Conservation (phyloP, 352 stramenopile genomes). For the Pythium myriotylum region DNA sequence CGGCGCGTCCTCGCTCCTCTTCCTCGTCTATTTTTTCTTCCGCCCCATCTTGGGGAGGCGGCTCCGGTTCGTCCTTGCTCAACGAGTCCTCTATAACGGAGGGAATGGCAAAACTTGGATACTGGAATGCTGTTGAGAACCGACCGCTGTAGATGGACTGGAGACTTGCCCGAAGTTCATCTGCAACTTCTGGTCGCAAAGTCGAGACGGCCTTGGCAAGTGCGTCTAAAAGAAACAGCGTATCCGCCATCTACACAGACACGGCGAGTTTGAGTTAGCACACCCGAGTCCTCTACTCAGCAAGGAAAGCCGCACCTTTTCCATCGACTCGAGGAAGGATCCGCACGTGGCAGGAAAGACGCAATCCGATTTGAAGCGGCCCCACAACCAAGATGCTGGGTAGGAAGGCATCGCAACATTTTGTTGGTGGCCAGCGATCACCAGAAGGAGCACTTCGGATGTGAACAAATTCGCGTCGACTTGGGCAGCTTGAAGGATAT, state of each 20-base stretch:
- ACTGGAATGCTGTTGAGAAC: conserved; percentile 23
- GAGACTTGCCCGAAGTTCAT: conserved; percentile 10
- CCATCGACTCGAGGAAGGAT: conserved; percentile 24
- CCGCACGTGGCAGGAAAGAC: conserved; percentile 16
- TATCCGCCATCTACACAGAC: conserved; percentile 22
- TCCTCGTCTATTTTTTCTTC: conserved; percentile 16
- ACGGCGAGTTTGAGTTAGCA: neutral
- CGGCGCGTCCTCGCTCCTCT: conserved; percentile 22
- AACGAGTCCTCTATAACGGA: neutral
- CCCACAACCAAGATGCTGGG: conserved; percentile 1
- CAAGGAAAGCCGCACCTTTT: conserved; percentile 25
- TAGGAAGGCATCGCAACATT: conserved; percentile 12
- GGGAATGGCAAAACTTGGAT: conserved; percentile 18
- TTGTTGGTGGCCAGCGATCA: conserved; percentile 47
- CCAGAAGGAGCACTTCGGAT: conserved; percentile 41
- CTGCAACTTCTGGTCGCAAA: conserved; percentile 6
- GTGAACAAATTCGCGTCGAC: conserved; percentile 17
- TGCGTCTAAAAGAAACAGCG: conserved; percentile 23
- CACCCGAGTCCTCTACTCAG: no score
- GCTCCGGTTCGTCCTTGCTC: conserved; percentile 20
- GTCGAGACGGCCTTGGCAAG: conserved; percentile 16
- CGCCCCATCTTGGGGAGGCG: neutral
- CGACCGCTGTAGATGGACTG: conserved; percentile 18
- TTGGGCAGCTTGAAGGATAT: conserved; percentile 32
- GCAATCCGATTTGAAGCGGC: conserved; percentile 11